Evolutionary conservation across 1,139 yeast genomes (phyloP), one percentile per base, ranked within the genome.

Genomic region (Debaryomycetaceae sp.): DNA sequence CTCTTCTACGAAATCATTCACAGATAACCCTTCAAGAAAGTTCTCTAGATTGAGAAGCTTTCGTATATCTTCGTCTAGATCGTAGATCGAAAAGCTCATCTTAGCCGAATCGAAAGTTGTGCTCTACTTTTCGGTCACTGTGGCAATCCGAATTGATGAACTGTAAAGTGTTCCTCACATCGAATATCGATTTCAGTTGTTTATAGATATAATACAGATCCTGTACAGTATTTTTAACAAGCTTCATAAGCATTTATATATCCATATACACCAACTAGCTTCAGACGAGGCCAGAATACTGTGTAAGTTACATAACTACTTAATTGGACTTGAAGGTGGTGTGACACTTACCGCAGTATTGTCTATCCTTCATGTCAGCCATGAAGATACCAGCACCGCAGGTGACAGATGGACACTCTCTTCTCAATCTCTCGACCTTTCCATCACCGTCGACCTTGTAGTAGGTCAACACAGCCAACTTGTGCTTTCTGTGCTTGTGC

Each of bases 311-410:
- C 23, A 31, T 39, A 42, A 17, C 24, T 34, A 49, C 42, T 66
- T 78, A 73, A 63, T 67, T 65, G 53, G 81, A 76, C 75, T 82
- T 83, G 81, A 83, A 86, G 74, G 97, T 91, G 72, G 87, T 81
- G 85, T 91, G 97, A 82, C 99, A 93, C 83, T 88, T 91, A 81
- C 99, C 99, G 80, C 99, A 93, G 97, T 93, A 93, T 80, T 87
- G 96, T 84, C 99, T 93, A 86, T 85, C 91, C 77, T 82, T 80
- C 95, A 88, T 93, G 91, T 90, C 87, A 66, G 98, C 99, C 97
- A 93, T 91, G 95, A 93, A 93, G 76, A 89, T 87, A 86, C 97
- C 97, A 63, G 97, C 95, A 83, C 97, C 98, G 81, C 97, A 91
- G 69, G 85, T 85, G 57, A 75, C 81, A 71, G 82, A 79, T 65